Percentiles rank a stretch among this genome's conserved stretches.
These are phyloP conservation scores for Podaxis sp. DNA, from an alignment of 768 basidiomycete species.

Conservation along the genomic window DNA sequence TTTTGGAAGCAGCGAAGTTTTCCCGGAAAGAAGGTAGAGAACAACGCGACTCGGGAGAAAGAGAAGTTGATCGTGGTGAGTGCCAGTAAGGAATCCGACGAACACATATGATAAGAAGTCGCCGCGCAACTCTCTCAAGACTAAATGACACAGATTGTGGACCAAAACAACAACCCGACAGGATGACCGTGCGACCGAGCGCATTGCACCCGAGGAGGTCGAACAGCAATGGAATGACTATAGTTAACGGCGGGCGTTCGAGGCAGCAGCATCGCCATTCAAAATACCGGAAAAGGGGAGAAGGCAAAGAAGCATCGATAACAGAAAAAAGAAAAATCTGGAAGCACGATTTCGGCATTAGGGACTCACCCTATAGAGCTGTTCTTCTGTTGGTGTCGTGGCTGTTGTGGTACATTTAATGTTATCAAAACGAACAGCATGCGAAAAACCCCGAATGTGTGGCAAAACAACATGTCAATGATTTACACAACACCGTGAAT, in stretches of 20 bases:
- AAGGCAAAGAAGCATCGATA: slow-evolving; percentile 8
- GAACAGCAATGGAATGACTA: background rate
- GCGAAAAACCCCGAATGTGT: slow-evolving; percentile 8
- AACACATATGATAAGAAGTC: slow-evolving; percentile 3
- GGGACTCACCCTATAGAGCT: slow-evolving; percentile 45
- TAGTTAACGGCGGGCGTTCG: background rate
- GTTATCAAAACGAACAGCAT: slow-evolving; percentile 17
- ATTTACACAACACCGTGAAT: slow-evolving; percentile 5
- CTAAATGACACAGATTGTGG: background rate
- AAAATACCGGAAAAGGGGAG: slow-evolving; percentile 2
- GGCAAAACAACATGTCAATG: background rate
- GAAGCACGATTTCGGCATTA: background rate
- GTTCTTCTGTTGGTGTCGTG: slow-evolving; percentile 49
- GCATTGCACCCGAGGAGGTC: background rate
- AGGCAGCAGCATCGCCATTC: slow-evolving; percentile 1
- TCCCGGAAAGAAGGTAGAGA: slow-evolving; percentile 8
- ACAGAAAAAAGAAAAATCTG: slow-evolving; percentile 1
- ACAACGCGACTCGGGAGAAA: background rate
- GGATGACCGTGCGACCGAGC: background rate
- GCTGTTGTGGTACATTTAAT: slow-evolving; percentile 25
- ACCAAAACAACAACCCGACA: background rate
- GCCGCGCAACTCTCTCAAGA: background rate
- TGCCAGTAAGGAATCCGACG: background rate
- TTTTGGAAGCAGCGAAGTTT: slow-evolving; percentile 2
- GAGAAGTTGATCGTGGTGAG: slow-evolving; percentile 2